Evolutionary conservation across 2,329 filamentous ascomycete species (phyloP).

Genomic region (Aciculosporium take): DNA sequence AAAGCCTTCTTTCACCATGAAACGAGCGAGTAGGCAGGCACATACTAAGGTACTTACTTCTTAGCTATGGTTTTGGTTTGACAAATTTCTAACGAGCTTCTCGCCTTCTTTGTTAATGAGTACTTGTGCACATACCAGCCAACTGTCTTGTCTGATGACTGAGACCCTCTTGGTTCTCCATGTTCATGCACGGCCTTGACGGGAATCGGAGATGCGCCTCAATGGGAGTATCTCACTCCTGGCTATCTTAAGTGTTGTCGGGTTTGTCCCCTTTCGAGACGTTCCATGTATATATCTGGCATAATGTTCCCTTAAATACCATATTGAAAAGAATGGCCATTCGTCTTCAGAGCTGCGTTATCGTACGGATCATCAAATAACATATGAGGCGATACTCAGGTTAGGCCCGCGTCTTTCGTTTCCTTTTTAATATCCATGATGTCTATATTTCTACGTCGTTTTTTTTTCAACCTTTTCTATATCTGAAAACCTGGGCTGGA

Average conservation of each 20-base stretch:
- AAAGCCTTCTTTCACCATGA: slow-evolving; percentile 1
- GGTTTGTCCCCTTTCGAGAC: background rate
- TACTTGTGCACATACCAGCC: slow-evolving; percentile 9
- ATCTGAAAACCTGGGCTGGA: background rate
- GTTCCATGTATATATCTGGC: slow-evolving; percentile 4
- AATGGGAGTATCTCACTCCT: slow-evolving; percentile 7
- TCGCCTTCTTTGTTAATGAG: slow-evolving; percentile 8
- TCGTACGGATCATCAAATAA: background rate
- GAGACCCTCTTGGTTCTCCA: slow-evolving; percentile 22
- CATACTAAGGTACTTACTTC: too few relatives aligned
- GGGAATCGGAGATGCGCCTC: slow-evolving; percentile 8
- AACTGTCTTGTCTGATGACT: slow-evolving; percentile 13
- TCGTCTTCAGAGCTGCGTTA: background rate
- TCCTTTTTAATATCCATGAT: background rate
- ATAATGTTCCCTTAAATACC: background rate
- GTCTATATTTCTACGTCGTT: background rate
- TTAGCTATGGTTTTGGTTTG: background rate
- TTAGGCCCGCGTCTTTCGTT: background rate
- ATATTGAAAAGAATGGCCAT: background rate
- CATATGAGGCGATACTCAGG: background rate
- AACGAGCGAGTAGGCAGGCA: background rate
- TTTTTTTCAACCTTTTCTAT: background rate
- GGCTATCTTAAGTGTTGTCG: background rate
- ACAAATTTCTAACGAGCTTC: too few relatives aligned
- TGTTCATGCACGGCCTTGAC: slow-evolving; percentile 22